Evolutionary conservation across 768 basidiomycete species (phyloP).

Genomic region (Naganishia friedmannii): DNA sequence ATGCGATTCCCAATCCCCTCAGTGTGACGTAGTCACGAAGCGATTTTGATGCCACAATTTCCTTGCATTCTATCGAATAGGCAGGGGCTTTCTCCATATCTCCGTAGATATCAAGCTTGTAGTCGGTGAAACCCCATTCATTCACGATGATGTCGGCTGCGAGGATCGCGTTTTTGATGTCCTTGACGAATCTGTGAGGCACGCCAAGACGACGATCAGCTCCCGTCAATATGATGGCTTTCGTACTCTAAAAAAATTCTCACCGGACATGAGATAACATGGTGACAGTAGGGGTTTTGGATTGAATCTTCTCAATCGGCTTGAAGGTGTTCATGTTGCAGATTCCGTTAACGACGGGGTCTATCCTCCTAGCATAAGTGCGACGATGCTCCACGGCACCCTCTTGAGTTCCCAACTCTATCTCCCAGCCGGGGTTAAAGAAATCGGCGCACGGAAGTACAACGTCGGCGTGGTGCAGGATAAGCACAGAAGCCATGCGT

Average conservation of each 20-base stretch:
- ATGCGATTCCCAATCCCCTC: background rate
- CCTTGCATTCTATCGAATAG: slow-evolving; percentile 1
- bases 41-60: slow-evolving; percentile 1
- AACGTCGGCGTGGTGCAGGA: background rate
- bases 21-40: background rate
- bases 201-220: background rate
- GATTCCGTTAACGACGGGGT: background rate
- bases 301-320: background rate
- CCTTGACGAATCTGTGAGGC: slow-evolving; percentile 1
- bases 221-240: background rate
- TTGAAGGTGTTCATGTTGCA: background rate
- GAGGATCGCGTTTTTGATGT: slow-evolving; percentile 13
- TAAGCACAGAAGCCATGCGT: background rate
- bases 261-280: slow-evolving; percentile 16
- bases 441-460: background rate
- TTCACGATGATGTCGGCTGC: slow-evolving; percentile 14
- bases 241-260: background rate
- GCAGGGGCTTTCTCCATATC: slow-evolving; percentile 14
- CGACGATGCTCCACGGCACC: background rate
- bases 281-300: background rate
- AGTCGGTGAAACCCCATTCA: slow-evolving; percentile 12
- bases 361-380: background rate
- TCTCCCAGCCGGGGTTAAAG: background rate
- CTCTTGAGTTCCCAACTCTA: background rate
- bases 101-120: slow-evolving; percentile 3